A percentile compares a stretch with the other conserved stretches of the same genome.
phyloP scores from a whole-genome alignment of 805 yeast species.

The Sugiyamaella chiloensis region DNA sequence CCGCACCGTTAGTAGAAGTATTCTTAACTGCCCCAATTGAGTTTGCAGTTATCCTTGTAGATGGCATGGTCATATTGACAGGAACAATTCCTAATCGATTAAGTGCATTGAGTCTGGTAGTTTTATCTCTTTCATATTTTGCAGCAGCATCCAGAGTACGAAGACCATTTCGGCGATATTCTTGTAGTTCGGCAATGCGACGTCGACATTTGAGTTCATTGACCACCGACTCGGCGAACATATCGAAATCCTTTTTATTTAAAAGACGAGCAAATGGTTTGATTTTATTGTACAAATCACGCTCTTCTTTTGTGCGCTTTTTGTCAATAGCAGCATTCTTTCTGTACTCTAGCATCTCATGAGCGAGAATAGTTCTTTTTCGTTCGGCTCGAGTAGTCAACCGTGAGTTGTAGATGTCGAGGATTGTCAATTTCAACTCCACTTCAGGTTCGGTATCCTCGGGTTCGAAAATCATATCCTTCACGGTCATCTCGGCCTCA shows the following conservation, averaged over 20 bases:
- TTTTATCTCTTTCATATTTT: conserved; percentile 85
- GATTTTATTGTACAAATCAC: conserved; percentile 69
- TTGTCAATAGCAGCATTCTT: conserved; percentile 79
- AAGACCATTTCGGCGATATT: conserved; percentile 88
- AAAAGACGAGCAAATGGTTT: conserved; percentile 80
- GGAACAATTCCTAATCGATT: conserved; percentile 45
- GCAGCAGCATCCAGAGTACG: conserved; percentile 77
- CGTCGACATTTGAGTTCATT: conserved; percentile 75
- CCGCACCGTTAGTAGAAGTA: background rate
- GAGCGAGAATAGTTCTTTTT: conserved; percentile 74
- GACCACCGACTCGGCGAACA: conserved; percentile 67
- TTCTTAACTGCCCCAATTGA: conserved; percentile 10
- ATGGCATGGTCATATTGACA: conserved; percentile 17
- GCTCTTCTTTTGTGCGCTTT: conserved; percentile 82
- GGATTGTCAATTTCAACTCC: conserved; percentile 79
- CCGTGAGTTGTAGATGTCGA: conserved; percentile 86
- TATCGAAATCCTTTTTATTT: conserved; percentile 76
- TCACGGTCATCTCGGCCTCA: conserved; percentile 91
- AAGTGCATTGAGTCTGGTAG: conserved; percentile 58
- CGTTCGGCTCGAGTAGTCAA: conserved; percentile 90
- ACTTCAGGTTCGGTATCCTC: conserved; percentile 88
- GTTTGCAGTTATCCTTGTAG: conserved; percentile 17
- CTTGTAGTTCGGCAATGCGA: conserved; percentile 85
- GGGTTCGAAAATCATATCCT: conserved; percentile 86
- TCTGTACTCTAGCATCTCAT: conserved; percentile 79